Evolutionary conservation across 1,284 basidiomycete genomes (phyloP).

Genomic region (Ceratobasidium sp.): DNA sequence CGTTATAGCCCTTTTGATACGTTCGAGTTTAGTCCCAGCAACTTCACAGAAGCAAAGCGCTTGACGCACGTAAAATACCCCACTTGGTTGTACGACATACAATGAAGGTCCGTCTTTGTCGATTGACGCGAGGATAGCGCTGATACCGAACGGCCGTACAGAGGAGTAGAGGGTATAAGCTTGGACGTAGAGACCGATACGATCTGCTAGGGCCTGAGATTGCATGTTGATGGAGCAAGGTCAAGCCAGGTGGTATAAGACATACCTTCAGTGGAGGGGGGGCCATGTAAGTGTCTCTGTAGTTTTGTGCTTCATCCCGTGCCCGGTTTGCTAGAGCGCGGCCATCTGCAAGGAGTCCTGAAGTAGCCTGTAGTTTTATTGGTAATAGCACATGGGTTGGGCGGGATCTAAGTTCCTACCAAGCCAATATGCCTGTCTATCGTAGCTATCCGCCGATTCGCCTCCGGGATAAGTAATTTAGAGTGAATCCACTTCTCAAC

Average conservation of each 20-base stretch:
- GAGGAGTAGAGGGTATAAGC: slow-evolving; percentile 98
- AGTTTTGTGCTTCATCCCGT: slow-evolving; percentile 83
- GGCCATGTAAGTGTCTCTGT: slow-evolving; percentile 79
- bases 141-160: slow-evolving; percentile 96
- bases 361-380: slow-evolving; percentile 73
- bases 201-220: slow-evolving; percentile 79
- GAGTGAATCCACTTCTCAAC: slow-evolving; percentile 99
- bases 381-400: neutral
- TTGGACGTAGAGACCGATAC: slow-evolving; percentile 90
- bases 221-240: slow-evolving; percentile 28
- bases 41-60: neutral
- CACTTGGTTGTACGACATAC: slow-evolving; percentile 95
- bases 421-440: slow-evolving; percentile 94
- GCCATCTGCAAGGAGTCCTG: slow-evolving; percentile 94
- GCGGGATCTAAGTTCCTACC: slow-evolving; percentile 59
- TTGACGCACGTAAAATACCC: slow-evolving; percentile 82
- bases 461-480: slow-evolving; percentile 93
- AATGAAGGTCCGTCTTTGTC: slow-evolving; percentile 91
- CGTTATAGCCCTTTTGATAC: slow-evolving; percentile 80
- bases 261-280: slow-evolving; percentile 83
- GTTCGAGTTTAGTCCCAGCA: neutral
- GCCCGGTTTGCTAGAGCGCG: slow-evolving; percentile 89
- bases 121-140: slow-evolving; percentile 88
- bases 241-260: no score
- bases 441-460: slow-evolving; percentile 92